Conservation (phyloP, 2,329 filamentous ascomycete genomes). For the Fusarium coicis region DNA sequence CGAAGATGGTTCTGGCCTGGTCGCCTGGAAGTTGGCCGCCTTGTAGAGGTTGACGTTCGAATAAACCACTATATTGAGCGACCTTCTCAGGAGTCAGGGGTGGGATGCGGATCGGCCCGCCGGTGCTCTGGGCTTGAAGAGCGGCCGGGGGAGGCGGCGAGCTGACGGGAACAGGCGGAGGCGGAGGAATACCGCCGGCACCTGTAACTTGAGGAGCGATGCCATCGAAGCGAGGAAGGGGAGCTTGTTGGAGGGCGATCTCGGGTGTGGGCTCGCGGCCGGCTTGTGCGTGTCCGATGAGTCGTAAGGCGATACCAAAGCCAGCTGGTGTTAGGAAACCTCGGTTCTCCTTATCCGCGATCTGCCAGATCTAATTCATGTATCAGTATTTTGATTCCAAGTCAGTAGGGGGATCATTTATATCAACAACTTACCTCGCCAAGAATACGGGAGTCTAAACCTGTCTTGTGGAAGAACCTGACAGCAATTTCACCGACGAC, state of each 20-base stretch:
- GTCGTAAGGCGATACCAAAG: slow-evolving; percentile 90
- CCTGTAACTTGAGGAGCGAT: slow-evolving; percentile 56
- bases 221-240: slow-evolving; percentile 93
- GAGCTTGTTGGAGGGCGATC: slow-evolving; percentile 84
- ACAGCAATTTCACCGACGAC: slow-evolving; percentile 97
- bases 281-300: slow-evolving; percentile 96
- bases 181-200: slow-evolving; percentile 55
- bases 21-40: slow-evolving; percentile 80
- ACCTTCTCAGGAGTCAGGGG: slow-evolving; percentile 90
- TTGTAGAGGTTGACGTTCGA: slow-evolving; percentile 86
- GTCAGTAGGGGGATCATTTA: neutral
- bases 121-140: slow-evolving; percentile 67
- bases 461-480: slow-evolving; percentile 97
- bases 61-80: slow-evolving; percentile 86
- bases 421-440: slow-evolving; percentile 75
- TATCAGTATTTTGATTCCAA: slow-evolving; percentile 9
- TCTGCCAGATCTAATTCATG: slow-evolving; percentile 88
- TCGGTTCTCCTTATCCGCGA: slow-evolving; percentile 95
- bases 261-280: slow-evolving; percentile 83
- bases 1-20: slow-evolving; percentile 92
- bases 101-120: slow-evolving; percentile 84
- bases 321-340: slow-evolving; percentile 92
- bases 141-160: slow-evolving; percentile 61
- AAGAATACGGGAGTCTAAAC: slow-evolving; percentile 83
- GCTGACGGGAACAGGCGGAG: slow-evolving; percentile 48